Evolutionary conservation across 495 filamentous ascomycete species (phyloP), one percentile per base, ranked within the genome.

Genomic region (Xylaria intraflava): DNA sequence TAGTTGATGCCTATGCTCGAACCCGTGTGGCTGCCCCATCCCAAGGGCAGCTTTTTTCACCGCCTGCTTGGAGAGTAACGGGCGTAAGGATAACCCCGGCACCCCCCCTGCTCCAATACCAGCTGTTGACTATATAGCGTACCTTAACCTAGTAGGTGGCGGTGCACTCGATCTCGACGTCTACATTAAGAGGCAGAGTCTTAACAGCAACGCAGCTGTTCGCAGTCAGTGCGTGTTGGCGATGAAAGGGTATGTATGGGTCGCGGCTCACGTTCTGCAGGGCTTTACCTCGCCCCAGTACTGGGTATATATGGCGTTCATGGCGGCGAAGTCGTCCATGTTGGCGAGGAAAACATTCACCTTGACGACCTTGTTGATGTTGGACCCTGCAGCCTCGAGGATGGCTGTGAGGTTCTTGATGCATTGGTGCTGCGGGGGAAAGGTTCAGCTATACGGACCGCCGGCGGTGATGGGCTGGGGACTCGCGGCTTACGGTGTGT

Each of bases 111-210:
- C n/a, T n/a, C n/a, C n/a, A n/a, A n/a, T n/a, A n/a, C n/a, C n/a
- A n/a, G n/a, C n/a, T n/a, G n/a, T n/a, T n/a, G n/a, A n/a, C n/a
- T n/a, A n/a, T n/a, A n/a, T n/a, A n/a, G n/a, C 2, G 35, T 7
- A 5, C 12, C 31, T 11, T 38, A 54, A 19, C 19, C 47, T 39
- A 58, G 53, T 62, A 65, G 68, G 58, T 63, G 30, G 65, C 65
- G n/a, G 58, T 78, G 65, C 82, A 84, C 75, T 90, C 88, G 65
- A 91, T 89, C 79, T 90, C 88, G 49, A 90, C 81, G 19, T 78
- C 78, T 45, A 87, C 85, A 44, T 82, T 82, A 70, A 87, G 85
- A n/a, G 88, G 88, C 62, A 90, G 71, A 69, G 84, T 78, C 58
- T 77, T 77, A 45, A 87, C 88, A 42, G 85, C 88, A 55, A 91